Conservation (phyloP, 352 stramenopile species). For the Blastocystis hominis region DNA sequence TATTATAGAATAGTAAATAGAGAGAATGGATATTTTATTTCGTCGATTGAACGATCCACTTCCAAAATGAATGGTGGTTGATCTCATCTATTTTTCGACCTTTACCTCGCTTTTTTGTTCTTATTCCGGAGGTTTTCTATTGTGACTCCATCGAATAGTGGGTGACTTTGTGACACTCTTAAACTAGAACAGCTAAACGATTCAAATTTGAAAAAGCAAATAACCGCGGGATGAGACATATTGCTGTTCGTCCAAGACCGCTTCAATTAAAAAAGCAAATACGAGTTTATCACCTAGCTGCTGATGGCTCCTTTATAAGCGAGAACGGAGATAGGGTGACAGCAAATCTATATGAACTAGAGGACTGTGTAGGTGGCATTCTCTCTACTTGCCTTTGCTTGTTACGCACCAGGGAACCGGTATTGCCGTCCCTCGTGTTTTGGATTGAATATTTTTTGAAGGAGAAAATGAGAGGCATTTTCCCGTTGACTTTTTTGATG, state of each 20-base stretch:
- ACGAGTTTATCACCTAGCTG: constrained; percentile 36
- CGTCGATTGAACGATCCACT: neutral
- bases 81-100: constrained; percentile 23
- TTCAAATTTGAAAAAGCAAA: neutral
- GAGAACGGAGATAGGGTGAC: constrained; percentile 27
- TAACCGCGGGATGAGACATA: constrained; percentile 1
- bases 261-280: constrained; percentile 40
- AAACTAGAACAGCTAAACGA: neutral
- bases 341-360: constrained; percentile 7
- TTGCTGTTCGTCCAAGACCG: constrained; percentile 49
- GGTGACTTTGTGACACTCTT: neutral
- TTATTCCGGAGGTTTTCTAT: neutral
- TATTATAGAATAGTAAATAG: neutral
- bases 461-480: neutral
- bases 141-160: neutral
- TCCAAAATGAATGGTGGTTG: neutral
- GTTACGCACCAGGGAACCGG: neutral
- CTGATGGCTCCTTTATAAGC: constrained; percentile 16
- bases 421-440: neutral
- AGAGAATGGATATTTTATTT: neutral
- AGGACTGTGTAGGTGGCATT: constrained; percentile 47
- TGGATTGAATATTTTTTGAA: neutral
- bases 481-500: neutral
- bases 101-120: neutral
- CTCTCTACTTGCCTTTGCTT: constrained; percentile 11